Conservation (phyloP, 1,284 basidiomycete species). For the Rhodotorula sp. region DNA sequence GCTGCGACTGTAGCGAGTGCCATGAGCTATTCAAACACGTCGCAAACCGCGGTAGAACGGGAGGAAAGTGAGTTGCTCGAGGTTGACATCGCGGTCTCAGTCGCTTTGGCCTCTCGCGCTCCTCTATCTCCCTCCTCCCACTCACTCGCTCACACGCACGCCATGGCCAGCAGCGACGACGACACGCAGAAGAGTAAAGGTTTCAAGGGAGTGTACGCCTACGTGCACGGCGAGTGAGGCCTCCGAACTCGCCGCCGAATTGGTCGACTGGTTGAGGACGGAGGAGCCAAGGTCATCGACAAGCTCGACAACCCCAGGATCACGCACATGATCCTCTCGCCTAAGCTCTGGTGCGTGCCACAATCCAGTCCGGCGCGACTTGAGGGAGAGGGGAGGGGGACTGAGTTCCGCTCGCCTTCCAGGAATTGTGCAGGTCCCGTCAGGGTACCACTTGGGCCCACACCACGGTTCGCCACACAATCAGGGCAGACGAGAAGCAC, state of each 20-base stretch:
- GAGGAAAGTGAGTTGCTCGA: too few relatives aligned
- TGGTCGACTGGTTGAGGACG: not conserved
- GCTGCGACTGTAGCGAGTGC: too few relatives aligned
- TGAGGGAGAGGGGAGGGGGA: not conserved
- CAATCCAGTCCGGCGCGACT: not conserved
- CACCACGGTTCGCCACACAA: not conserved
- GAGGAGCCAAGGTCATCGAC: not conserved
- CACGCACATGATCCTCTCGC: not conserved
- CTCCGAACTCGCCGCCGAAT: not conserved
- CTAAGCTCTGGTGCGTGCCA: not conserved
- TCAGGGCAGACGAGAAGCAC: constrained; percentile 2
- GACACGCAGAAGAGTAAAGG: not conserved
- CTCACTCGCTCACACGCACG: not conserved
- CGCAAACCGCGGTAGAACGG: too few relatives aligned
- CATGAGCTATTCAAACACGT: too few relatives aligned
- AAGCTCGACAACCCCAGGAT: not conserved
- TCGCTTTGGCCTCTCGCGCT: not conserved
- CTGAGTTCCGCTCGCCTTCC: not conserved
- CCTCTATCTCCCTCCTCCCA: not conserved
- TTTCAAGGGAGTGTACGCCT: not conserved
- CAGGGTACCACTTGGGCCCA: not conserved
- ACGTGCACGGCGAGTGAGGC: constrained; percentile 1
- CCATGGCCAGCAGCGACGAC: too few relatives aligned
- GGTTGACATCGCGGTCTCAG: not conserved
- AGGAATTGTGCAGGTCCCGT: not conserved